phyloP scores from a whole-genome alignment of 192 early-diverging fungal species.

The Allomyces macrogynus region DNA sequence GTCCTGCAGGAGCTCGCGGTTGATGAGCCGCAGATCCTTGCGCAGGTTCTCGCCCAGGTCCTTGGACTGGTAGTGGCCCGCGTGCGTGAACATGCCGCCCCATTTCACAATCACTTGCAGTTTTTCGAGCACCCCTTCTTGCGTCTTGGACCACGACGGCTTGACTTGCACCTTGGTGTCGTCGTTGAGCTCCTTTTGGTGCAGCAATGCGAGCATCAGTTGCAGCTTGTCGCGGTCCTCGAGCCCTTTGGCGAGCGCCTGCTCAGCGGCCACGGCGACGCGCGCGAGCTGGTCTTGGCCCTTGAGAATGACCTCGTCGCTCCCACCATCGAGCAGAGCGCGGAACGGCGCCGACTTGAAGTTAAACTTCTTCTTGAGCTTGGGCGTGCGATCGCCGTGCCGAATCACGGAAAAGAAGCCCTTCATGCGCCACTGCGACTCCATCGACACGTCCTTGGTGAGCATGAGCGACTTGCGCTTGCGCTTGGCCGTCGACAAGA shows the following conservation, averaged over 20 bases:
- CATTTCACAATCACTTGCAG: slow-evolving; percentile 24
- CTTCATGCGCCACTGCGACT: slow-evolving; percentile 80
- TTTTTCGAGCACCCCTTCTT: slow-evolving; percentile 27
- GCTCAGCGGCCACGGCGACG: slow-evolving; percentile 39
- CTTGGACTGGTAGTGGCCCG: slow-evolving; percentile 66
- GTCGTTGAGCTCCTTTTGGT: slow-evolving; percentile 52
- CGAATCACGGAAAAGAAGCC: slow-evolving; percentile 80
- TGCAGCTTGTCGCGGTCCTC: slow-evolving; percentile 33
- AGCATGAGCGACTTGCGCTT: slow-evolving; percentile 33
- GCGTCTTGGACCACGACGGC: slow-evolving; percentile 42
- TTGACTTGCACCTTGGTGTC: slow-evolving; percentile 89
- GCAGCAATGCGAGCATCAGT: slow-evolving; percentile 53
- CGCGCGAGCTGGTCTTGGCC: slow-evolving; percentile 34
- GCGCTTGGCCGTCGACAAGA: slow-evolving; percentile 42
- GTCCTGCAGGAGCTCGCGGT: slow-evolving; percentile 65
- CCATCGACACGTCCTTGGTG: slow-evolving; percentile 33
- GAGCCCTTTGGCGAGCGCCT: slow-evolving; percentile 27
- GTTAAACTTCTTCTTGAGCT: slow-evolving; percentile 86
- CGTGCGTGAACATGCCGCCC: slow-evolving; percentile 59
- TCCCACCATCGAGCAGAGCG: slow-evolving; percentile 39
- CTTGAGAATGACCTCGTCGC: slow-evolving; percentile 60
- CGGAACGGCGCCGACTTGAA: slow-evolving; percentile 51
- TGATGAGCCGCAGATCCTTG: slow-evolving; percentile 79
- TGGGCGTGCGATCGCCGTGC: slow-evolving; percentile 90
- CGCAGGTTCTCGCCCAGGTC: slow-evolving; percentile 82